Evolutionary conservation across 2,329 filamentous ascomycete genomes (phyloP).

Genomic region (Alternaria atra): DNA sequence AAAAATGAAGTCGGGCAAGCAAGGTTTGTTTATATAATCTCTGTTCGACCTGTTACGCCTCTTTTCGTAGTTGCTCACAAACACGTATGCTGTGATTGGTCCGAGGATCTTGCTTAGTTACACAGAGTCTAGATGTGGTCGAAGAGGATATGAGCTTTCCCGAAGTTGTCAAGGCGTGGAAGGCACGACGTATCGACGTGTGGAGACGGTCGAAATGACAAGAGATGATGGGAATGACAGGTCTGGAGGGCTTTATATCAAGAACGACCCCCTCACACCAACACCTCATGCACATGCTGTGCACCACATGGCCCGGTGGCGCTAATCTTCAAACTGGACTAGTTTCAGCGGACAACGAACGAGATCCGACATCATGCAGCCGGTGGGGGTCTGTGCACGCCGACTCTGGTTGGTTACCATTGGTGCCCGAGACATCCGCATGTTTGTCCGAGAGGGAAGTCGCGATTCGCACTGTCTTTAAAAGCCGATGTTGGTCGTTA

Average conservation of each 20-base stretch:
- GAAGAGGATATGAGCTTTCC: not conserved
- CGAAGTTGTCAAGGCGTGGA: not conserved
- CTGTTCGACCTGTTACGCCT: constrained; percentile 10
- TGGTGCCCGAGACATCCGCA: not conserved
- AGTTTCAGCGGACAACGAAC: not conserved
- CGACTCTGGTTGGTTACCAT: not conserved
- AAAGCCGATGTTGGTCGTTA: not conserved
- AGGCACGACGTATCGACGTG: not conserved
- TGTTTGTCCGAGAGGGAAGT: not conserved
- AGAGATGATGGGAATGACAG: not conserved
- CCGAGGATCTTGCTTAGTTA: constrained; percentile 13
- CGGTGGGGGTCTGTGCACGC: not conserved
- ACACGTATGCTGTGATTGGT: constrained; percentile 32
- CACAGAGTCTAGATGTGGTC: not conserved
- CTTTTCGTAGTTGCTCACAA: constrained; percentile 29
- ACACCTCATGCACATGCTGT: constrained; percentile 6
- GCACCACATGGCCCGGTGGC: not conserved
- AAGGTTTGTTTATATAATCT: constrained; percentile 11
- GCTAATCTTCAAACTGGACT: constrained; percentile 6
- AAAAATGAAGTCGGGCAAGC: not conserved
- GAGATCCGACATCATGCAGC: constrained; percentile 4
- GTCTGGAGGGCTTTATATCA: not conserved
- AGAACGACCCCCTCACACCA: not conserved
- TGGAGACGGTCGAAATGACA: not conserved
- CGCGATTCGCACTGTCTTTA: not conserved